Percentiles rank a stretch among this genome's conserved stretches.
Conservation (phyloP, 306 rosid species). For the Boehmeria nivea region DNA sequence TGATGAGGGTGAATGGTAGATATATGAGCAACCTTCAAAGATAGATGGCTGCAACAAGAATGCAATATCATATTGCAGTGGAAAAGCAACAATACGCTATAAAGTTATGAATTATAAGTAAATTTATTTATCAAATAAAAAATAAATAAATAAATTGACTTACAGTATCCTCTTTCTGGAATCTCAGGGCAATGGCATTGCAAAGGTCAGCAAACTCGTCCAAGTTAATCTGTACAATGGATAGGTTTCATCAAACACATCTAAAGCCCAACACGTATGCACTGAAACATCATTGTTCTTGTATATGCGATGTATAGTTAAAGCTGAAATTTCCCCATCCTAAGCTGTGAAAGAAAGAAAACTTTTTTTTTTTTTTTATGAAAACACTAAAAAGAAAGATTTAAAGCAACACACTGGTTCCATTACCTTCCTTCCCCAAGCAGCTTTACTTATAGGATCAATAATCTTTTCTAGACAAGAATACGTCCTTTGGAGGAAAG, state of each 20-base stretch:
- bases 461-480: no score
- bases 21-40: conserved; percentile 47
- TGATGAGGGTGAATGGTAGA: conserved; percentile 50
- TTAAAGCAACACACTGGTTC: no score
- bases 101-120: conserved; percentile 7
- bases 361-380: no score
- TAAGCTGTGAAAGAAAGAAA: not conserved
- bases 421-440: no score
- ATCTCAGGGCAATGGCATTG: conserved; percentile 83
- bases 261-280: no score
- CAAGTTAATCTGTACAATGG: conserved; percentile 59
- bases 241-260: conserved; percentile 12
- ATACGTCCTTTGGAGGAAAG: no score
- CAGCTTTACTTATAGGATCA: no score
- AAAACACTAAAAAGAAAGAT: no score
- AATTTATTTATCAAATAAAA: conserved; percentile 16
- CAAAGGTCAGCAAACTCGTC: conserved; percentile 89
- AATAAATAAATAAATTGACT: conserved; percentile 18
- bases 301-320: not conserved
- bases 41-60: conserved; percentile 68
- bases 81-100: conserved; percentile 16
- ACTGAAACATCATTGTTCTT: not conserved
- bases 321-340: not conserved
- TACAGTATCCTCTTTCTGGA: conserved; percentile 78
- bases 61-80: conserved; percentile 23